These are phyloP conservation scores for Cutaneotrichosporon arboriforme DNA, from an alignment of 1,284 basidiomycete genomes.

Conservation along the genomic window DNA sequence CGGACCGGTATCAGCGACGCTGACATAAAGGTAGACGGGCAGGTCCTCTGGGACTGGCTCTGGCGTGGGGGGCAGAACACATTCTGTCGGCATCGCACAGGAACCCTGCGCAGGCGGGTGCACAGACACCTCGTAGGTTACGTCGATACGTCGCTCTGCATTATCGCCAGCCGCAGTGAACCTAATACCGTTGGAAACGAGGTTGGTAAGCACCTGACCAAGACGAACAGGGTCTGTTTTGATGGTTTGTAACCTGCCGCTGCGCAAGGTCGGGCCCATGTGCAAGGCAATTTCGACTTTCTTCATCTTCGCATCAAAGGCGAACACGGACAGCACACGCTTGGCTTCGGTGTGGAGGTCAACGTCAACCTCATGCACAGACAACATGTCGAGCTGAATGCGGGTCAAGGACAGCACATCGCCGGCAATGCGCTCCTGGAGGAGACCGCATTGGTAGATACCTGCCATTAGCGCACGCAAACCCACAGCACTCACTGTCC, in stretches of 20 bases:
- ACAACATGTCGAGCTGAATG: conserved; percentile 43
- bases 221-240: conserved; percentile 35
- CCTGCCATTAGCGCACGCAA: neutral
- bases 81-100: too few relatives aligned
- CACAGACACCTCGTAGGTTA: too few relatives aligned
- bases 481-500: too few relatives aligned
- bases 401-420: conserved; percentile 48
- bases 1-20: conserved; percentile 31
- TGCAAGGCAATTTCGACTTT: conserved; percentile 17
- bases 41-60: conserved; percentile 1
- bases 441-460: conserved; percentile 43
- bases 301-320: conserved; percentile 27
- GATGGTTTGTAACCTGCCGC: conserved; percentile 10
- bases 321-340: conserved; percentile 21
- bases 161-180: conserved; percentile 17
- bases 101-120: too few relatives aligned
- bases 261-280: conserved; percentile 16
- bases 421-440: conserved; percentile 49
- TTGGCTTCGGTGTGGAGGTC: conserved; percentile 31
- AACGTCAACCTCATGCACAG: conserved; percentile 27
- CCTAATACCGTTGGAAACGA: conserved; percentile 28
- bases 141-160: too few relatives aligned
- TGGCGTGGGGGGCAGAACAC: too few relatives aligned
- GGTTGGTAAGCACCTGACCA: conserved; percentile 33
- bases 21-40: conserved; percentile 22